Evolutionary conservation across 768 basidiomycete genomes (phyloP).

Genomic region (Suillus americanus): DNA sequence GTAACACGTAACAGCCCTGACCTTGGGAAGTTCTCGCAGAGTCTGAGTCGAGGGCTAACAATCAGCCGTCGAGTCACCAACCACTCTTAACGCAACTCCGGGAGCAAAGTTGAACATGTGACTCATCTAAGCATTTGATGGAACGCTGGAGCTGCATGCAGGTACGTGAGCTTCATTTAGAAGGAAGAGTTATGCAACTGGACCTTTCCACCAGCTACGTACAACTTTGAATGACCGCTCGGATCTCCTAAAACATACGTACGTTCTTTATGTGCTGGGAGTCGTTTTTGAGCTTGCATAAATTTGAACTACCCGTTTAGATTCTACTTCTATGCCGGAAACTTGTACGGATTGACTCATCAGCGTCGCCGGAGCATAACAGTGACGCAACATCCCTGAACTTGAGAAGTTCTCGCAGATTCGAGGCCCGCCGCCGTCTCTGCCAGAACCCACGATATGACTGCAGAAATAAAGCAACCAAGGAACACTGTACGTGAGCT

Average conservation of each 20-base stretch:
- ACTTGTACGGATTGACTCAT: background rate
- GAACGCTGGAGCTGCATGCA: constrained; percentile 74
- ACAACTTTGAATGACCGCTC: constrained; percentile 1
- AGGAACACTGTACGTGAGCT: background rate
- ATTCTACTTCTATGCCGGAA: background rate
- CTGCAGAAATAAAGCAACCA: background rate
- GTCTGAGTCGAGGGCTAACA: constrained; percentile 19
- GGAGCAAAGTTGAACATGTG: constrained; percentile 43
- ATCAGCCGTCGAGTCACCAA: constrained; percentile 48
- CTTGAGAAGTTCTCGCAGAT: background rate
- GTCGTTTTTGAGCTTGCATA: constrained; percentile 9
- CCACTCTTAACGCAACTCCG: constrained; percentile 72
- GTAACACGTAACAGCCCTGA: constrained; percentile 65
- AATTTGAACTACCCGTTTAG: background rate
- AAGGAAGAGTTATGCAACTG: background rate
- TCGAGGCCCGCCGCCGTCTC: background rate
- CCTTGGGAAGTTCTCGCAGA: constrained; percentile 26
- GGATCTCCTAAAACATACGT: constrained; percentile 54
- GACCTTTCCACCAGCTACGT: background rate
- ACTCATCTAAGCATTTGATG: constrained; percentile 46
- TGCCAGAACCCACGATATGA: background rate
- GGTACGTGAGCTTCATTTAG: constrained; percentile 36
- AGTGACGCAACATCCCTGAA: background rate
- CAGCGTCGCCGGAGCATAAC: background rate
- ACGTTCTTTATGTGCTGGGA: constrained; percentile 51